Base-by-base conservation (phyloP, 495 filamentous ascomycete genomes). In the Symbiotaphrina buchneri region DNA sequence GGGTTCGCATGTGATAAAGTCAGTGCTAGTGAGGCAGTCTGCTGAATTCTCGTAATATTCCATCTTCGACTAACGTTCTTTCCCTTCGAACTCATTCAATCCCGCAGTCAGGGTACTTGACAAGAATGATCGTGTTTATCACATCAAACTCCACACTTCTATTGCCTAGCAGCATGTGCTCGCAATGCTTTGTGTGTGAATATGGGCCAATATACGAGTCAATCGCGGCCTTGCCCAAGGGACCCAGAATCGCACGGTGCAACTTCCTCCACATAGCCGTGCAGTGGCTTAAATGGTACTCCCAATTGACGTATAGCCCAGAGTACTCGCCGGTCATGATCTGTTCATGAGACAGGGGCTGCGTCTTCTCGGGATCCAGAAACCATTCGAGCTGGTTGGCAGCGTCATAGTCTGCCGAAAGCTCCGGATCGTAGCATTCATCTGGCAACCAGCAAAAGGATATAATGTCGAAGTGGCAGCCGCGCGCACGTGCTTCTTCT, bases 191-290 rank as follows among this genome's bases (percentile, higher is more conserved):
- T 2, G 47, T 49, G 30, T 49, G 47, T 2, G 27, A 21, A 14
- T 31, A 30, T 8, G 32, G 18, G 6, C 23, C 44, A 25, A 47
- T 39, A 30, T 46, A 44, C 6, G 29, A 27, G 28, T 49, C 45
- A 21, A 41, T 32, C 7, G 32, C 28, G 1, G 31, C 26, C 2
- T 21, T 26, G 3, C 25, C 31, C 11, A 28, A 8, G n/a, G n/a
- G n/a, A n/a, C n/a, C n/a, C n/a, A n/a, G n/a, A 4, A 28, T 28
- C 25, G 47, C 51, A 4, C 45, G 38, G 13, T 52, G 48, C 35
- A 52, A 32, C 33, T 50, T 46, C 24, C 39, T 18, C 49, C 49
- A 54, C 43, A 47, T 46, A 18, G 44, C 50, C 19, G 40, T 39
- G 31, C 48, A 54, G 27, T 52, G 47, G 2, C 28, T 13, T 6